phyloP scores from a whole-genome alignment of 2,329 filamentous ascomycete species.

The Ascocoryne sarcoides region DNA sequence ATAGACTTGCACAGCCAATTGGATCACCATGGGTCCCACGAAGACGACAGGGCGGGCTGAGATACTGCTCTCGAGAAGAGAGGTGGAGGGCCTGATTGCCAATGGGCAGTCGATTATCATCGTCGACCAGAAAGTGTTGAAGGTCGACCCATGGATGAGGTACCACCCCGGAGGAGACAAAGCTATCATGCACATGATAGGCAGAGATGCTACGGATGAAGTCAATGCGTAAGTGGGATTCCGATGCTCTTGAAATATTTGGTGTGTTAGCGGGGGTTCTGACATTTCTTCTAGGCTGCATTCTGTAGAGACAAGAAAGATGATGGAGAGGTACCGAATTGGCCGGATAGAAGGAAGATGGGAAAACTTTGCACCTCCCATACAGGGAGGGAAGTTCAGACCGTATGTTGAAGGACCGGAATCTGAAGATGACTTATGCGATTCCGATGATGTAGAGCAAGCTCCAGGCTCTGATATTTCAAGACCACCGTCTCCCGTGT shows the following conservation, averaged over 20 bases:
- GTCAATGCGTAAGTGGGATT: conserved; percentile 76
- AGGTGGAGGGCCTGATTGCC: conserved; percentile 77
- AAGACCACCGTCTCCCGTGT: conserved; percentile 27
- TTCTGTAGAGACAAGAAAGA: conserved; percentile 63
- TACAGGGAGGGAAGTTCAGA: conserved; percentile 78
- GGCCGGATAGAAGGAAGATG: conserved; percentile 73
- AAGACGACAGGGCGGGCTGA: conserved; percentile 10
- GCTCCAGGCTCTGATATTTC: conserved; percentile 20
- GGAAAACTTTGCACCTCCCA: conserved; percentile 82
- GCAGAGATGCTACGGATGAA: conserved; percentile 89
- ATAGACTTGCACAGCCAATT: too few relatives aligned
- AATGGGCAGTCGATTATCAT: conserved; percentile 74
- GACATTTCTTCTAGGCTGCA: conserved; percentile 60
- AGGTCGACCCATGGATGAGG: conserved; percentile 77
- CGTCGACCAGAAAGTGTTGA: conserved; percentile 71
- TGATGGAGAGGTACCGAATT: conserved; percentile 75
- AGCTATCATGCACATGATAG: conserved; percentile 87
- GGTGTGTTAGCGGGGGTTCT: too few relatives aligned
- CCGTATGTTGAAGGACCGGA: conserved; percentile 33
- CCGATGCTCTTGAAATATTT: too few relatives aligned
- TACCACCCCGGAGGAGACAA: conserved; percentile 92
- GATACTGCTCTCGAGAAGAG: conserved; percentile 45
- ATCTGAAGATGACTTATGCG: conserved; percentile 32
- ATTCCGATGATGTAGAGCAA: conserved; percentile 31
- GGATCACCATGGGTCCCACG: conserved; percentile 5